These are phyloP conservation scores for Boechera retrofracta DNA, from an alignment of 345 rosid genomes.

Conservation along the genomic window DNA sequence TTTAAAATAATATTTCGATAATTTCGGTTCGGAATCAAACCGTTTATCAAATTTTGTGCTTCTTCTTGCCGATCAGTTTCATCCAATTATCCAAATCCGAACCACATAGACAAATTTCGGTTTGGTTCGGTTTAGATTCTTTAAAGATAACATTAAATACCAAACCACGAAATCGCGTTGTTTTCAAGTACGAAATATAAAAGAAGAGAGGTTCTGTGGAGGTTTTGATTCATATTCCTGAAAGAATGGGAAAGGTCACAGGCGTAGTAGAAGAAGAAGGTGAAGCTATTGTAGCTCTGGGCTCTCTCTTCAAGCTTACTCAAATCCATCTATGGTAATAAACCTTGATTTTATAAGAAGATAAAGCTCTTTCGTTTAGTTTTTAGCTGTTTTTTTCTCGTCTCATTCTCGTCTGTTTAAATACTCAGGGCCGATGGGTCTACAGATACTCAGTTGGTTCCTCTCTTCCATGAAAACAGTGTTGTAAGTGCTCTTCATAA, in stretches of 20 bases:
- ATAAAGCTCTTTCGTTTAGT: not conserved
- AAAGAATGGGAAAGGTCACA: constrained; percentile 36
- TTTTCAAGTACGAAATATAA: not conserved
- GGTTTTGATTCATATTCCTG: not conserved
- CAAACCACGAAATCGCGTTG: not conserved
- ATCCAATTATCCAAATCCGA: not conserved
- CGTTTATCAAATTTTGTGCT: not conserved
- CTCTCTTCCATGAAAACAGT: constrained; percentile 36
- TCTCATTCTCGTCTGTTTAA: constrained; percentile 16
- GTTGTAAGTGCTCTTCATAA: constrained; percentile 44
- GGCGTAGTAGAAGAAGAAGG: constrained; percentile 40
- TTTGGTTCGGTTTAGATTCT: not conserved
- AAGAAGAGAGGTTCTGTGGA: not conserved
- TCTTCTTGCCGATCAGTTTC: not conserved
- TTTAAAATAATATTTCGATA: not conserved
- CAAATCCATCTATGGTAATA: constrained; percentile 68
- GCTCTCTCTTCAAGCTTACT: constrained; percentile 76
- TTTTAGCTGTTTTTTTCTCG: not conserved
- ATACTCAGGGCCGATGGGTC: constrained; percentile 68
- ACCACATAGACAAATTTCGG: not conserved
- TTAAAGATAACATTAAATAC: too few relatives aligned
- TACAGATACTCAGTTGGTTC: constrained; percentile 43
- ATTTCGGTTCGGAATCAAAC: not conserved
- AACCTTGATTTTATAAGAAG: not conserved
- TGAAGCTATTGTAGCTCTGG: constrained; percentile 65